Evolutionary conservation across 306 rosid genomes (phyloP).

Genomic region (Mimosa bimucronata): DNA sequence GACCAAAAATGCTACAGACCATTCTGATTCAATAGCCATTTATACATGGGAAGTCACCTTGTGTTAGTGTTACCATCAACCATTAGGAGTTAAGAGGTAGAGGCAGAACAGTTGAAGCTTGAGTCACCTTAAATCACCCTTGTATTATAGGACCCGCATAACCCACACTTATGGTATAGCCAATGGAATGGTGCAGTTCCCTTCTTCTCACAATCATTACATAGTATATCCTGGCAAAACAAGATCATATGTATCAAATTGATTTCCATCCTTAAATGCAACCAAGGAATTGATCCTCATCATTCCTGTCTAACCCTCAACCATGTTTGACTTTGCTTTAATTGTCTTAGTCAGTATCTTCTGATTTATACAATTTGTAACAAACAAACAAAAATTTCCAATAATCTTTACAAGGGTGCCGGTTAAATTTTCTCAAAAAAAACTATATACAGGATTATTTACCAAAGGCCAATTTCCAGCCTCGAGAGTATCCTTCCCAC

Average conservation of each 20-base stretch:
- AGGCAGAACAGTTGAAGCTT: conserved; percentile 30
- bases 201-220: conserved; percentile 61
- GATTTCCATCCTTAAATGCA: background rate
- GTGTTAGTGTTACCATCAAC: conserved; percentile 5
- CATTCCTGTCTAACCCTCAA: background rate
- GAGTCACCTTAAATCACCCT: conserved; percentile 48
- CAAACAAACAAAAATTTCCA: background rate
- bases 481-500: background rate
- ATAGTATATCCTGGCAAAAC: conserved; percentile 52
- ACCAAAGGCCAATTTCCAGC: background rate
- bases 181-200: conserved; percentile 62
- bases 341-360: background rate
- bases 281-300: background rate
- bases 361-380: background rate
- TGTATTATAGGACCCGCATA: conserved; percentile 62
- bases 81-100: conserved; percentile 33
- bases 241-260: background rate
- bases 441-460: background rate
- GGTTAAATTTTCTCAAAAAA: background rate
- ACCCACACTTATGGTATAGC: conserved; percentile 59
- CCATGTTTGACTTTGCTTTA: background rate
- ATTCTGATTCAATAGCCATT: background rate
- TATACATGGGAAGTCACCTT: background rate
- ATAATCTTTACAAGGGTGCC: background rate
- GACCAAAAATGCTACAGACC: background rate